phyloP scores from a whole-genome alignment of 1,284 basidiomycete genomes.

The Ceratobasidium theobromae region DNA sequence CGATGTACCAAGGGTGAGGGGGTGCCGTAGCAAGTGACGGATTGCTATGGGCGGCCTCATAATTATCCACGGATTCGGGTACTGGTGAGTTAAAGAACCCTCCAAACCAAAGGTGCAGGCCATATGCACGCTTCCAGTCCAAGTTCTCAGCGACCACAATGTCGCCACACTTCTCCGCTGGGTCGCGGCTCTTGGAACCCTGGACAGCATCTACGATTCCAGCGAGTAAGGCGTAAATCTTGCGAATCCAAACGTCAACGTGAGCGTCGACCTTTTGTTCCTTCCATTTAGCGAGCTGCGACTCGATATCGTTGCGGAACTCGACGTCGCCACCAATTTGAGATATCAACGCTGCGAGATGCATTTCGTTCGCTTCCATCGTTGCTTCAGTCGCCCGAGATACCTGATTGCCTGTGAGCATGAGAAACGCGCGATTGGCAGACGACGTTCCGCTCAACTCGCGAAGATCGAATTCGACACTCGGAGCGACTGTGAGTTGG shows the following conservation, averaged over 20 bases:
- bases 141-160: slow-evolving; percentile 75
- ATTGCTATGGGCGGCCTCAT: slow-evolving; percentile 49
- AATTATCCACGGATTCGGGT: slow-evolving; percentile 68
- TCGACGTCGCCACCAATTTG: slow-evolving; percentile 82
- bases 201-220: slow-evolving; percentile 71
- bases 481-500: slow-evolving; percentile 67
- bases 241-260: slow-evolving; percentile 70
- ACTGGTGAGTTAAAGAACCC: slow-evolving; percentile 72
- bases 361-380: slow-evolving; percentile 74
- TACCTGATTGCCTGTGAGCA: slow-evolving; percentile 86
- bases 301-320: slow-evolving; percentile 72
- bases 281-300: slow-evolving; percentile 85
- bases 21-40: slow-evolving; percentile 47
- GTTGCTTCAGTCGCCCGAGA: slow-evolving; percentile 80
- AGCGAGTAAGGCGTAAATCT: slow-evolving; percentile 82
- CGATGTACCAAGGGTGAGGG: slow-evolving; percentile 73
- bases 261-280: slow-evolving; percentile 74
- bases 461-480: slow-evolving; percentile 76
- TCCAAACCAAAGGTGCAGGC: slow-evolving; percentile 89
- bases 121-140: slow-evolving; percentile 96
- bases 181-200: slow-evolving; percentile 56
- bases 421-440: slow-evolving; percentile 55
- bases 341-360: slow-evolving; percentile 89
- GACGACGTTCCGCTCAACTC: slow-evolving; percentile 51
- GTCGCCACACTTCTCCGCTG: slow-evolving; percentile 60